phyloP scores from a whole-genome alignment of 345 rosid species.

The Cardamine occulta region DNA sequence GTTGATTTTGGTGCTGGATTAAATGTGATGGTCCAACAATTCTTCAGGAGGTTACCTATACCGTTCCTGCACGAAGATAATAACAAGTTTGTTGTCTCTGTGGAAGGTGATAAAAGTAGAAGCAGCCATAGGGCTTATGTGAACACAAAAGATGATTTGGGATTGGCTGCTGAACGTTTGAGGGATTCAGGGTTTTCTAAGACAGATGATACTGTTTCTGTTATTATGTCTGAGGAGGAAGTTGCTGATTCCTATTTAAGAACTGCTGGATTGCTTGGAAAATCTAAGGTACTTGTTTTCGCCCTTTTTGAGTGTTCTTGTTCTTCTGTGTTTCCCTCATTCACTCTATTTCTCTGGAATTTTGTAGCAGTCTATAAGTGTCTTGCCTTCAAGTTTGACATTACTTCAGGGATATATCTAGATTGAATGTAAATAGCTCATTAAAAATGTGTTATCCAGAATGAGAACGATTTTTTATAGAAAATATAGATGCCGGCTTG shows the following conservation, averaged over 20 bases:
- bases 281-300: conserved; percentile 61
- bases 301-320: neutral
- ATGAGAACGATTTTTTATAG: neutral
- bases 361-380: neutral
- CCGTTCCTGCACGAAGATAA: conserved; percentile 70
- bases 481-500: neutral
- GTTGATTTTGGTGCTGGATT: conserved; percentile 77
- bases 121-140: conserved; percentile 41
- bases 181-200: conserved; percentile 53
- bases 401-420: neutral
- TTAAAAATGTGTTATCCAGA: neutral
- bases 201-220: conserved; percentile 38
- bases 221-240: conserved; percentile 55
- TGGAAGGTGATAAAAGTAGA: conserved; percentile 31
- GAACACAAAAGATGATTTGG: conserved; percentile 44
- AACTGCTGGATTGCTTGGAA: conserved; percentile 60
- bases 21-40: conserved; percentile 79
- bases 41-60: conserved; percentile 70
- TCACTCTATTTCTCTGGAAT: neutral
- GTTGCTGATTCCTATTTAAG: conserved; percentile 59
- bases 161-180: conserved; percentile 52
- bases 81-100: conserved; percentile 44
- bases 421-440: conserved; percentile 8
- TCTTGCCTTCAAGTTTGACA: conserved; percentile 4
- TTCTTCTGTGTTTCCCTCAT: neutral